phyloP scores from a whole-genome alignment of 345 rosid species.

The Pugionium dolabratum region DNA sequence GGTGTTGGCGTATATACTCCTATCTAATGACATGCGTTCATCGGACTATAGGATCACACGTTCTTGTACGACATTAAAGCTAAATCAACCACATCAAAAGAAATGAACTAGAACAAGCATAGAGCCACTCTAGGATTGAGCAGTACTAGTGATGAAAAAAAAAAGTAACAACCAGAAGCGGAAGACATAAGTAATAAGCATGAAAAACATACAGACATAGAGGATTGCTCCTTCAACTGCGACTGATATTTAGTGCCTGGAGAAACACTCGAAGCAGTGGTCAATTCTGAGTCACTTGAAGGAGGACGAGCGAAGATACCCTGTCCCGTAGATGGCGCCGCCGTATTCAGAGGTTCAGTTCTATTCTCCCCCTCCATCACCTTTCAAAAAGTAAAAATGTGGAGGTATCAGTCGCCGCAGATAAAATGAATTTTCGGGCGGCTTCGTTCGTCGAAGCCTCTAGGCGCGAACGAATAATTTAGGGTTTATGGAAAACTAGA shows the following conservation, averaged over 20 bases:
- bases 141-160: background rate
- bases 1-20: background rate
- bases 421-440: background rate
- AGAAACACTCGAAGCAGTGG: slow-evolving; percentile 26
- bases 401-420: slow-evolving; percentile 11
- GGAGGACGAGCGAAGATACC: slow-evolving; percentile 14
- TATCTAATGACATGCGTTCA: slow-evolving; percentile 13
- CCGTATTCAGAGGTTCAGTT: slow-evolving; percentile 20
- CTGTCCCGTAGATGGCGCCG: slow-evolving; percentile 27
- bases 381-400: background rate
- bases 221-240: slow-evolving; percentile 30
- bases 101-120: background rate
- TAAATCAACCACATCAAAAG: background rate
- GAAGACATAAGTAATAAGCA: slow-evolving; percentile 7
- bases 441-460: slow-evolving; percentile 10
- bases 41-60: background rate
- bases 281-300: slow-evolving; percentile 22
- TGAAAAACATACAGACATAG: slow-evolving; percentile 41
- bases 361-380: slow-evolving; percentile 33
- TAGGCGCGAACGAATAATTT: slow-evolving; percentile 9
- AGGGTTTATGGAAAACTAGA: slow-evolving; percentile 32
- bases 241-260: slow-evolving; percentile 21
- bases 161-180: slow-evolving; percentile 14
- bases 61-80: background rate
- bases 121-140: background rate